A percentile compares a stretch with the other conserved stretches of the same genome.
phyloP scores from a whole-genome alignment of 495 filamentous ascomycete genomes.

The Cercophora sp. region DNA sequence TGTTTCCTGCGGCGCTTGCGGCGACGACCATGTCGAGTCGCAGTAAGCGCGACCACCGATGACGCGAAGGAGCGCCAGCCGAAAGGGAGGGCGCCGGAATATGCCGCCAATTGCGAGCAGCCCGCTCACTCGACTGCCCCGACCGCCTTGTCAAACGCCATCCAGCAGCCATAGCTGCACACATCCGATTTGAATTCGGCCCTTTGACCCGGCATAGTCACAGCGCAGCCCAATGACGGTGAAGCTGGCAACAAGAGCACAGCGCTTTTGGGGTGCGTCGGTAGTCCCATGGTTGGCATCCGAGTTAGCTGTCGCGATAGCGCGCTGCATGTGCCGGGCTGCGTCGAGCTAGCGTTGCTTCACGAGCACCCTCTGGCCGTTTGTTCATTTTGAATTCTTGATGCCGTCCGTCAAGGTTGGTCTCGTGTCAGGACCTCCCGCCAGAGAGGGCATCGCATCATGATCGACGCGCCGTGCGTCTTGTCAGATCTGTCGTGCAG shows the following conservation, averaged over 20 bases:
- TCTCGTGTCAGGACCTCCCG: constrained; percentile 1
- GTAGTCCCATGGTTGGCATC: not conserved
- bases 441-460: constrained; percentile 27
- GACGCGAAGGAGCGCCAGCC: constrained; percentile 1
- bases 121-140: no score
- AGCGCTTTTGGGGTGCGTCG: constrained; percentile 1
- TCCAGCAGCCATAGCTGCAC: no score
- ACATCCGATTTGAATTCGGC: constrained; percentile 28
- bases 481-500: constrained; percentile 38
- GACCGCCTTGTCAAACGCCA: no score
- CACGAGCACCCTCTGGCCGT: not conserved
- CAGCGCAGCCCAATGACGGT: constrained; percentile 14
- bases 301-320: not conserved
- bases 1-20: not conserved
- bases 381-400: not conserved
- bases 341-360: not conserved
- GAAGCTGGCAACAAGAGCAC: not conserved
- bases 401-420: not conserved
- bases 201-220: constrained; percentile 17
- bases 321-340: no score
- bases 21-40: not conserved
- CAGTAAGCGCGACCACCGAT: constrained; percentile 8
- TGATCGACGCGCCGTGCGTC: constrained; percentile 34
- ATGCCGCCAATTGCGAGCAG: no score
- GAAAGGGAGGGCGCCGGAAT: constrained; percentile 3